These are phyloP conservation scores for Echinochloa phyllopogon DNA, from an alignment of 176 grass and related monocot species.

Conservation along the genomic window DNA sequence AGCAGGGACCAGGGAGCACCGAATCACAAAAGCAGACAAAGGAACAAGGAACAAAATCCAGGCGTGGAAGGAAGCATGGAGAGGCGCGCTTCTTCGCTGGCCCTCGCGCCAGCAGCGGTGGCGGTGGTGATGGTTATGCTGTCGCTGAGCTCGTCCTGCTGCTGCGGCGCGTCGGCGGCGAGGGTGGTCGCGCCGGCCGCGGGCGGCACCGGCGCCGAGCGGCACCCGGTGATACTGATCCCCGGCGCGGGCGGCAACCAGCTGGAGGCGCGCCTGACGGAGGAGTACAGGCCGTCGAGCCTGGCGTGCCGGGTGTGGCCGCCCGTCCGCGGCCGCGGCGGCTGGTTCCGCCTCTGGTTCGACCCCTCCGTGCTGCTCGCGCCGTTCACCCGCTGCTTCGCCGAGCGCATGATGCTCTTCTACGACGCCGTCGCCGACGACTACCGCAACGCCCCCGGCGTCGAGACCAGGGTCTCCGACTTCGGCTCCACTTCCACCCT, in stretches of 20 bases:
- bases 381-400: slow-evolving; percentile 74
- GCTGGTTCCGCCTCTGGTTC: slow-evolving; percentile 95
- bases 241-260: slow-evolving; percentile 86
- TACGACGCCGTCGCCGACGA: slow-evolving; percentile 66
- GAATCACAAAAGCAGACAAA: slow-evolving; percentile 33
- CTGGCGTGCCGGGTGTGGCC: slow-evolving; percentile 62
- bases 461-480: slow-evolving; percentile 61
- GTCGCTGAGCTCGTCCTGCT: slow-evolving; percentile 34
- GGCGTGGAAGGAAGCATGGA: not conserved
- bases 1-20: slow-evolving; percentile 5
- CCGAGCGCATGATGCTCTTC: slow-evolving; percentile 66
- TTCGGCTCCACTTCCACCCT: slow-evolving; percentile 72
- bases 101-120: not conserved
- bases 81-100: not conserved
- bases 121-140: not conserved
- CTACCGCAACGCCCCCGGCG: slow-evolving; percentile 79
- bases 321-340: slow-evolving; percentile 38
- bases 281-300: slow-evolving; percentile 69
- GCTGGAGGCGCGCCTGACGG: slow-evolving; percentile 79
- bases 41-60: not conserved
- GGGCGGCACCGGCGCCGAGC: not conserved
- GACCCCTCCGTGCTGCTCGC: slow-evolving; percentile 73
- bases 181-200: not conserved
- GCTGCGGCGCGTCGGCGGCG: slow-evolving; percentile 1
- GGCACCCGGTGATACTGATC: slow-evolving; percentile 82